Percentiles rank a stretch among this genome's conserved stretches.
Conservation (phyloP, 2,329 filamentous ascomycete genomes). For the Xylariales sp. region DNA sequence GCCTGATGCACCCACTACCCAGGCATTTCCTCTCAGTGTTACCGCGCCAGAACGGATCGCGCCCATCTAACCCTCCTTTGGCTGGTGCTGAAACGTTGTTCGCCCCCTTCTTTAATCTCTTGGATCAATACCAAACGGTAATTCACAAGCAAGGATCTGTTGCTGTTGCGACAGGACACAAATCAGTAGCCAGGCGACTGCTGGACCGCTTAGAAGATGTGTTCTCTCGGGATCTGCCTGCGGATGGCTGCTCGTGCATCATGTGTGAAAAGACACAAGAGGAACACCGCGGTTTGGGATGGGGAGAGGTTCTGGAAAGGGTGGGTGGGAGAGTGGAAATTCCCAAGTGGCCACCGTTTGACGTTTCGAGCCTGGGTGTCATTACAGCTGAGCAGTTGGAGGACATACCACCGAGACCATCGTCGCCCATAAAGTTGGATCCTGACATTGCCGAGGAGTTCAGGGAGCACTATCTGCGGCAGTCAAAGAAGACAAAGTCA, state of each 20-base stretch:
- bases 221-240: conserved; percentile 87
- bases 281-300: conserved; percentile 72
- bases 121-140: conserved; percentile 83
- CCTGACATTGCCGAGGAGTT: conserved; percentile 94
- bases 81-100: conserved; percentile 71
- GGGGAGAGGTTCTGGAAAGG: conserved; percentile 92
- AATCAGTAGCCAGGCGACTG: conserved; percentile 84
- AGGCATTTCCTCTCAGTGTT: conserved; percentile 67
- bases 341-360: conserved; percentile 85
- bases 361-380: conserved; percentile 58
- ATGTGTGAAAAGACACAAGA: conserved; percentile 67
- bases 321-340: conserved; percentile 85
- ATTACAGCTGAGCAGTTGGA: conserved; percentile 61
- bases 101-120: conserved; percentile 72
- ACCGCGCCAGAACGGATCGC: conserved; percentile 51
- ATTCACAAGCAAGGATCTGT: conserved; percentile 81
- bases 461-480: conserved; percentile 83
- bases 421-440: conserved; percentile 71
- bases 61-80: conserved; percentile 60
- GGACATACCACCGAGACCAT: conserved; percentile 52
- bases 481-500: conserved; percentile 88
- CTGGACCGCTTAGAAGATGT: conserved; percentile 90
- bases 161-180: conserved; percentile 91
- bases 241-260: conserved; percentile 78
- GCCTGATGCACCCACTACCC: conserved; percentile 66